phyloP scores from a whole-genome alignment of 495 filamentous ascomycete genomes.

The Hypoxylon fuscum region DNA sequence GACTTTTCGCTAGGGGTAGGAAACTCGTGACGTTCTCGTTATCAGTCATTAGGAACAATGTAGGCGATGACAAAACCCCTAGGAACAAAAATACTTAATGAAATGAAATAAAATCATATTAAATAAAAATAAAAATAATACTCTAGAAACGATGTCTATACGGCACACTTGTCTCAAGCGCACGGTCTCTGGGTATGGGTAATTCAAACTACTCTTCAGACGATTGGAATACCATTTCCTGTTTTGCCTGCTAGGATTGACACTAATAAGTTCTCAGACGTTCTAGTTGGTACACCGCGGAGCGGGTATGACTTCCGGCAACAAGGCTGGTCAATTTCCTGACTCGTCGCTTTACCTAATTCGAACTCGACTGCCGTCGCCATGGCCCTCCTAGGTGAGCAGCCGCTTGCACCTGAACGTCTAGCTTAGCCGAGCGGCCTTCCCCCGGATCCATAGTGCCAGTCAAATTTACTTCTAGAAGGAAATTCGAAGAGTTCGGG shows the following conservation, averaged over 20 bases:
- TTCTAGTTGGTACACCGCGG: constrained; percentile 19
- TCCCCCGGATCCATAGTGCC: neutral
- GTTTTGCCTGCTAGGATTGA: constrained; percentile 14
- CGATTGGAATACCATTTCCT: constrained; percentile 22
- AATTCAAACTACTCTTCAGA: constrained; percentile 29
- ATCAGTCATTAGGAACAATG: constrained; percentile 1
- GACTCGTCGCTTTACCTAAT: constrained; percentile 22
- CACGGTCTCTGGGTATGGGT: constrained; percentile 17
- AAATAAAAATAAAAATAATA: constrained; percentile 7
- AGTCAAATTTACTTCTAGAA: constrained; percentile 32
- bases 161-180: constrained; percentile 23
- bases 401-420: neutral
- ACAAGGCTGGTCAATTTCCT: constrained; percentile 26
- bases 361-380: constrained; percentile 9
- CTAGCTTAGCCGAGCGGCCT: constrained; percentile 9
- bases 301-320: constrained; percentile 32
- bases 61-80: neutral
- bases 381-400: constrained; percentile 3
- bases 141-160: no score
- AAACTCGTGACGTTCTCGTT: no score
- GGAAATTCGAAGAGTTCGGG: constrained; percentile 24
- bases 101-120: constrained; percentile 13
- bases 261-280: constrained; percentile 26
- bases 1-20: no score
- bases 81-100: constrained; percentile 3